Conservation (phyloP, 805 yeast species). For the Isabelozyma pseudorhagii region DNA sequence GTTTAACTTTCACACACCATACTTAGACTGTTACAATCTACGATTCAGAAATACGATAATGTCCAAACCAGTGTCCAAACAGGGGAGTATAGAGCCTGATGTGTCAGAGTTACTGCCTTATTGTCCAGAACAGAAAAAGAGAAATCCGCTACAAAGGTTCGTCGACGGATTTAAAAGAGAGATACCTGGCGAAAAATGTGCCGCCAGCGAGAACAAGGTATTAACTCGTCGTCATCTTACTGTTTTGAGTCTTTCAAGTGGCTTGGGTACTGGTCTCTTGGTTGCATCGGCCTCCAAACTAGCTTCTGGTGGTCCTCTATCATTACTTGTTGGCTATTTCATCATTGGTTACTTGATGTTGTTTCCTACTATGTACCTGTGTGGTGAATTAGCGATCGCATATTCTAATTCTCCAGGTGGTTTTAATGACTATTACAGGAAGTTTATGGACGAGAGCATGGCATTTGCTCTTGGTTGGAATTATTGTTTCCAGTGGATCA, state of each 20-base stretch:
- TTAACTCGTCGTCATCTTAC: constrained; percentile 20
- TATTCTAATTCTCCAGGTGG: constrained; percentile 24
- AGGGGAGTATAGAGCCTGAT: not conserved
- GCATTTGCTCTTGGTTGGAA: constrained; percentile 40
- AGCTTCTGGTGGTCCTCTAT: constrained; percentile 20
- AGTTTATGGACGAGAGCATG: constrained; percentile 33
- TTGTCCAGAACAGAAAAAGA: not conserved
- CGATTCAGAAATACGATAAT: not conserved
- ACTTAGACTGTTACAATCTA: not conserved
- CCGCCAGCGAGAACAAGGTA: constrained; percentile 1
- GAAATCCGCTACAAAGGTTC: not conserved
- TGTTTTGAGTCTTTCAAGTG: constrained; percentile 28
- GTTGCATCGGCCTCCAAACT: constrained; percentile 27
- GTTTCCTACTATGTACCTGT: constrained; percentile 25
- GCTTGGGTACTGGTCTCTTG: constrained; percentile 27
- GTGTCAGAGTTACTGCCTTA: not conserved
- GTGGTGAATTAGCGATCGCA: constrained; percentile 25
- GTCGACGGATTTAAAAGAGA: constrained; percentile 1
- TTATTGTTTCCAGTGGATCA: constrained; percentile 27
- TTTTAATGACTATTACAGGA: constrained; percentile 23
- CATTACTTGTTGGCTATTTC: constrained; percentile 10
- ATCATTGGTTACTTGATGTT: constrained; percentile 17
- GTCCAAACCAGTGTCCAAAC: not conserved
- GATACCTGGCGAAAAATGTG: not conserved
- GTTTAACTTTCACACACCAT: too few relatives aligned